A percentile compares a stretch with the other conserved stretches of the same genome.
Conservation (phyloP, 2,329 filamentous ascomycete species). For the Epichloe gansuensis region DNA sequence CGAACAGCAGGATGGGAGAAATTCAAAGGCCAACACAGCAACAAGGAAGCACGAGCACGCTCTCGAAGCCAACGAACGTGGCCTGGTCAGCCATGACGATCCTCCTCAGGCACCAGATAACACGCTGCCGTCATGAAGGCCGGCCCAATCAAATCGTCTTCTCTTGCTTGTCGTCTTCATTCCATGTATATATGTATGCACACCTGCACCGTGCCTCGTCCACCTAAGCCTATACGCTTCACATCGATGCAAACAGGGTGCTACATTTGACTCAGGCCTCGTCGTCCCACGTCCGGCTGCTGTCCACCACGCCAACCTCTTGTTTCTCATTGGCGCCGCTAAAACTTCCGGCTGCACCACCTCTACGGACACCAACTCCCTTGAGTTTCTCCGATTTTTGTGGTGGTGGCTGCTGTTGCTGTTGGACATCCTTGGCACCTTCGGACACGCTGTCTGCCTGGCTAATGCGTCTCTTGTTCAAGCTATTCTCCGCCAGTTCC, state of each 20-base stretch:
- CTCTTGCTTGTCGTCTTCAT: no score
- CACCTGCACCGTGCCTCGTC: no score
- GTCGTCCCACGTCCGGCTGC: background rate
- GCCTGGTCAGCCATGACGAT: slow-evolving; percentile 44
- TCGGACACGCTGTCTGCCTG: background rate
- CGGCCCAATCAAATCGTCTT: slow-evolving; percentile 33
- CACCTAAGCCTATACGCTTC: no score
- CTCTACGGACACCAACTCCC: slow-evolving; percentile 14
- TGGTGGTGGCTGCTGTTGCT: background rate
- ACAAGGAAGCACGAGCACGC: slow-evolving; percentile 35
- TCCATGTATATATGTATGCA: no score
- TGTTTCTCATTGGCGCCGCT: background rate
- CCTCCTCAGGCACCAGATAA: slow-evolving; percentile 45
- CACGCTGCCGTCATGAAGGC: slow-evolving; percentile 53
- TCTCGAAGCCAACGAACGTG: slow-evolving; percentile 47
- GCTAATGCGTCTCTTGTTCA: background rate
- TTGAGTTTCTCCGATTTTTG: slow-evolving; percentile 18
- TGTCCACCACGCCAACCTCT: slow-evolving; percentile 1
- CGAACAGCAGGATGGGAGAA: slow-evolving; percentile 21
- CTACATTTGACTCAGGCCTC: background rate
- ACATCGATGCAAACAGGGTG: no score
- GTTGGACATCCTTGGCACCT: background rate
- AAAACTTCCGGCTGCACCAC: background rate
- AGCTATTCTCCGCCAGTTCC: background rate
- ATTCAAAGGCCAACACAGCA: slow-evolving; percentile 34